These are phyloP conservation scores for Nidularia sp. DNA, from an alignment of 768 basidiomycete species.

Conservation along the genomic window DNA sequence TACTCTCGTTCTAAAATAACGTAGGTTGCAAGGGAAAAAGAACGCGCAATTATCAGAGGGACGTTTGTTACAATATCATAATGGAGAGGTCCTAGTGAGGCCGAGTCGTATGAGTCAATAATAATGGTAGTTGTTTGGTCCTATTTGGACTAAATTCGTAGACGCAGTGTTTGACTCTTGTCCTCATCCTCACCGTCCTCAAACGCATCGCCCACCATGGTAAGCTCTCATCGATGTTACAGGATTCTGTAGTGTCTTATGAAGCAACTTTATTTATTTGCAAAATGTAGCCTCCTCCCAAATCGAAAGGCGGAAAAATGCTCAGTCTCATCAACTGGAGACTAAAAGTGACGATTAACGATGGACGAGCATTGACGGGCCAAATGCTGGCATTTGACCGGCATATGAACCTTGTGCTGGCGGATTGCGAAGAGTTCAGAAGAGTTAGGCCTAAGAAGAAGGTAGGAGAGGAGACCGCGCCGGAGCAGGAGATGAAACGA, in stretches of 20 bases:
- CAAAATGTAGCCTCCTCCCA: slow-evolving; percentile 76
- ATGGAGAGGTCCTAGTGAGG: too few relatives aligned
- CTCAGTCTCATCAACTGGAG: slow-evolving; percentile 96
- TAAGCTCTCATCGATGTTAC: slow-evolving; percentile 17
- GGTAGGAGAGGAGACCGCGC: slow-evolving; percentile 70
- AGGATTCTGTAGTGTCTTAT: background rate
- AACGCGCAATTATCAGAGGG: too few relatives aligned
- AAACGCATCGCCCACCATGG: slow-evolving; percentile 49
- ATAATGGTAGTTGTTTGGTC: too few relatives aligned
- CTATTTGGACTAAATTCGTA: too few relatives aligned
- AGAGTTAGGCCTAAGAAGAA: slow-evolving; percentile 92
- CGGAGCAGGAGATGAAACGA: slow-evolving; percentile 93
- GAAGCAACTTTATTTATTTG: slow-evolving; percentile 8
- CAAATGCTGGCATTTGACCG: slow-evolving; percentile 99
- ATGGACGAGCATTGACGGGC: slow-evolving; percentile 91
- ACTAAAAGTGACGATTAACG: slow-evolving; percentile 95
- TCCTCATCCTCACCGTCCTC: slow-evolving; percentile 7
- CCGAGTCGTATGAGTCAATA: too few relatives aligned
- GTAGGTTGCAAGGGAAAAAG: too few relatives aligned
- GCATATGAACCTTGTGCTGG: slow-evolving; percentile 98
- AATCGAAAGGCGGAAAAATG: slow-evolving; percentile 99
- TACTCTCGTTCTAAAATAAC: too few relatives aligned
- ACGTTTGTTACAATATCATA: too few relatives aligned
- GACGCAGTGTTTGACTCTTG: too few relatives aligned
- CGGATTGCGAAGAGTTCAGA: slow-evolving; percentile 97